Percentiles rank a stretch among this genome's conserved stretches.
These are phyloP conservation scores for Pseudohyphozyma bogoriensis DNA, from an alignment of 768 basidiomycete genomes.

Conservation along the genomic window DNA sequence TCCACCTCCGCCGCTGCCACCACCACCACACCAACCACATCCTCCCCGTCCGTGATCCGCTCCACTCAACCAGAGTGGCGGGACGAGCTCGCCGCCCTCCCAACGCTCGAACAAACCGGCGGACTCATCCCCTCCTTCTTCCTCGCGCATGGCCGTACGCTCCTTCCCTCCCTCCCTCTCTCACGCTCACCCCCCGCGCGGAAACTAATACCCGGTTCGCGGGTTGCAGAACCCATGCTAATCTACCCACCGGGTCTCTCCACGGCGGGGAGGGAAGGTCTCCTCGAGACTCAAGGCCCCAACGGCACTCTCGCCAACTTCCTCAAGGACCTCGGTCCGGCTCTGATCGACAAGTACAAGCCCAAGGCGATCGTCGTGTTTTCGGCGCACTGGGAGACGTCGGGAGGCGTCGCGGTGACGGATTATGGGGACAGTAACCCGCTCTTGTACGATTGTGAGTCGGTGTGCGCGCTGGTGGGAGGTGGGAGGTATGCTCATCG, in stretches of 20 bases:
- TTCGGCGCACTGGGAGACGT: constrained; percentile 72
- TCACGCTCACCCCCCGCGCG: not conserved
- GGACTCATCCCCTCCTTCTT: constrained; percentile 58
- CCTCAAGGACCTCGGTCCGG: constrained; percentile 38
- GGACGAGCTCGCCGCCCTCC: constrained; percentile 21
- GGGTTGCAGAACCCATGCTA: constrained; percentile 19
- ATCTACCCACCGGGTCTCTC: constrained; percentile 7
- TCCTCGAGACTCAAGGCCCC: constrained; percentile 42
- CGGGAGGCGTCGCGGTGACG: constrained; percentile 53
- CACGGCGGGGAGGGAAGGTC: not conserved
- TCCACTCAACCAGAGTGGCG: constrained; percentile 26
- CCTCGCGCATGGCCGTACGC: constrained; percentile 41
- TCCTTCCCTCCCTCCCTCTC: too few species aligned
- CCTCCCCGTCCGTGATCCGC: not conserved
- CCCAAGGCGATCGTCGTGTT: constrained; percentile 68
- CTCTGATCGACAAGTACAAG: constrained; percentile 56
- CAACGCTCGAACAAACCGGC: constrained; percentile 20
- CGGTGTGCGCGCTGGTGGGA: not conserved
- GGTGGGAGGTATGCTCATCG: not conserved
- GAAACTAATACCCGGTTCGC: not conserved
- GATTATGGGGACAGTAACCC: constrained; percentile 71
- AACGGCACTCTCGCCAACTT: constrained; percentile 52
- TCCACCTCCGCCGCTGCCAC: not conserved
- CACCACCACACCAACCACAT: not conserved
- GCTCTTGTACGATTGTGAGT: constrained; percentile 52